phyloP scores from a whole-genome alignment of 768 basidiomycete genomes.

The Lactarius pseudohatsudake region DNA sequence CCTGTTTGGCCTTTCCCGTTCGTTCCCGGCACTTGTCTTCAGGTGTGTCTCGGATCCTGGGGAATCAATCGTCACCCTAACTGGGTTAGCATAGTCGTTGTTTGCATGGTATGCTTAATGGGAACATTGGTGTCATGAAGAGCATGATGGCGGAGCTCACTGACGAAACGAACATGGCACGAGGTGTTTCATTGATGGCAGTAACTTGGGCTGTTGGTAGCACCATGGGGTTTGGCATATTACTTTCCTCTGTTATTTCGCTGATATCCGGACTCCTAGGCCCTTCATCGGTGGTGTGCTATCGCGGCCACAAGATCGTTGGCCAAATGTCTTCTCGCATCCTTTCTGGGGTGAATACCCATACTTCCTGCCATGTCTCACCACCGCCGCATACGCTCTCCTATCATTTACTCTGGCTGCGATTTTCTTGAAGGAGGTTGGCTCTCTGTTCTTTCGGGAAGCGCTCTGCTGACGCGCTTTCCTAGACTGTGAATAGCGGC shows the following conservation, averaged over 20 bases:
- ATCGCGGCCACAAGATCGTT: constrained; percentile 31
- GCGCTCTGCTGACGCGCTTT: no score
- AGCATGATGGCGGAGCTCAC: no score
- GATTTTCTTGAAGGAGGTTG: constrained; percentile 22
- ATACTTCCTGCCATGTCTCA: constrained; percentile 33
- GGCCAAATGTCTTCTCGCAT: constrained; percentile 26
- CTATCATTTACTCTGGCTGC: background rate
- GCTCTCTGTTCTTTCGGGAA: no score
- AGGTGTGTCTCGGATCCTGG: constrained; percentile 34
- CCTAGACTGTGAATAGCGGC: no score
- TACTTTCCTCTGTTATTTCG: background rate
- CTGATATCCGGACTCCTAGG: no score
- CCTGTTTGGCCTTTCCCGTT: constrained; percentile 39
- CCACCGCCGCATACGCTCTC: background rate
- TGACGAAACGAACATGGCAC: constrained; percentile 30
- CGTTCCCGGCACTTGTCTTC: constrained; percentile 34
- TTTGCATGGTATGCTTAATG: no score
- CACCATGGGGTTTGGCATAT: constrained; percentile 13
- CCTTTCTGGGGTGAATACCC: constrained; percentile 32
- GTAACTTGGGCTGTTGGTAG: constrained; percentile 29
- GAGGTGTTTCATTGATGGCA: constrained; percentile 39
- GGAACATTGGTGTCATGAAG: no score
- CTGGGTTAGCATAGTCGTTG: no score
- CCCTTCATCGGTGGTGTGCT: constrained; percentile 26
- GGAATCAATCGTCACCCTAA: background rate